Percentiles rank a stretch among this genome's conserved stretches.
These are phyloP conservation scores for Phanerochaete carnosa DNA, from an alignment of 768 basidiomycete genomes.

Conservation along the genomic window DNA sequence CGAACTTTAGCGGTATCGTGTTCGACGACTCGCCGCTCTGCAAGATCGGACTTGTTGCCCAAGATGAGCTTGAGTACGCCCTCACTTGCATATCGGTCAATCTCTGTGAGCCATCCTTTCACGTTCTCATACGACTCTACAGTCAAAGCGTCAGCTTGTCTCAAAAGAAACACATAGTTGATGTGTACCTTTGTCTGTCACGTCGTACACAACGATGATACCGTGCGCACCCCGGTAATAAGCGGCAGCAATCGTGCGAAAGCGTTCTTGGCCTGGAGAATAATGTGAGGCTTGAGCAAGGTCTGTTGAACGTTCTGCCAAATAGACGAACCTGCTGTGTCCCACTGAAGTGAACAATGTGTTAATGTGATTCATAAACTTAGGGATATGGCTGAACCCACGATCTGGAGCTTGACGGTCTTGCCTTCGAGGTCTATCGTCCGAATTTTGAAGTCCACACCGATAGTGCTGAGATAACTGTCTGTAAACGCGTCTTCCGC, in stretches of 20 bases:
- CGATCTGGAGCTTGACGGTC: constrained; percentile 98
- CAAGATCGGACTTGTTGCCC: constrained; percentile 98
- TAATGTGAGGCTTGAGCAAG: neutral
- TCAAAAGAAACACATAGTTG: neutral
- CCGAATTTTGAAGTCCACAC: constrained; percentile 98
- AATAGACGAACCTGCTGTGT: constrained; percentile 75
- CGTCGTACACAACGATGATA: constrained; percentile 98
- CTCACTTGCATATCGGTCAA: constrained; percentile 94
- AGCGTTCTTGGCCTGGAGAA: constrained; percentile 85
- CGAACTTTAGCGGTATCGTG: constrained; percentile 81
- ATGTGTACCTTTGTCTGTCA: constrained; percentile 82
- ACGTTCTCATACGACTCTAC: constrained; percentile 92
- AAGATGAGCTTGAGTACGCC: constrained; percentile 98
- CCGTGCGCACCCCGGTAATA: constrained; percentile 99
- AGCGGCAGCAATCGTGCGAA: constrained; percentile 98
- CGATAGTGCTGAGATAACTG: constrained; percentile 96
- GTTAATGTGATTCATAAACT: constrained; percentile 4
- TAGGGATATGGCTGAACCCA: constrained; percentile 38
- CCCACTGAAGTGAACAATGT: constrained; percentile 76
- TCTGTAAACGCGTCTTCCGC: constrained; percentile 98
- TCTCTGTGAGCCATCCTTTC: constrained; percentile 93
- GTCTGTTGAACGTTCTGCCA: neutral
- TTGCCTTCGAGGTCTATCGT: constrained; percentile 99
- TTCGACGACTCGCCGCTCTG: constrained; percentile 94
- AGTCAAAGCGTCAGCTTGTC: neutral